Base-by-base conservation (phyloP, 192 early-diverging fungal genomes). In the Ambispora gerdemannii region DNA sequence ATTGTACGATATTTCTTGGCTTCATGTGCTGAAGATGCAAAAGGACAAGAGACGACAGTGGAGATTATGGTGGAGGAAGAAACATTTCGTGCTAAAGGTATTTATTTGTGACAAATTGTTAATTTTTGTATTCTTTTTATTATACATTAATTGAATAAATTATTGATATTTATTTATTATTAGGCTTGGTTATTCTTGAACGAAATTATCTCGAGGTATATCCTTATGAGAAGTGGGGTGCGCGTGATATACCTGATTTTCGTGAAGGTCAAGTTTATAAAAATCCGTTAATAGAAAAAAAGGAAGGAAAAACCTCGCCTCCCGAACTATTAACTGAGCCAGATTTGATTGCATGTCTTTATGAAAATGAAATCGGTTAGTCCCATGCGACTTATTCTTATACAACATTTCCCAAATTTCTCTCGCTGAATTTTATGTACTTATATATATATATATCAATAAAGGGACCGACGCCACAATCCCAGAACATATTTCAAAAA, bases 391-490 rank as follows among this genome's bases (percentile, higher is more conserved):
- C 6, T 22, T 35, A 10, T 10, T 47, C 8, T 50, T 65, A 4
- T 7, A 32, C n/a, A 31, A 31, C 19, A 20, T 68, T 19, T 24
- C 24, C 7, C 3, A n/a, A 38, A 8, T 33, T 27, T 30, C n/a
- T 3, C 32, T 22, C n/a, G 50, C n/a, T 20, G 1, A 56, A 17
- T 17, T n/a, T 43, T 24, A 53, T 30, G 20, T 47, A 8, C 38
- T 56, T 36, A 2, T 34, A 27, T 15, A 7, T 22, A 58, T 43
- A 58, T 67, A 52, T 69, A 27, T 11, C 25, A 31, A 3, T 58
- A 32, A 64, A 90, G 89, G 95, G 15, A 99, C 97, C 4, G 97
- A 99, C 76, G 96, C 97, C 0, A 99, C 95, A 0, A 97, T 98
- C 32, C 90, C 90, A 7, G 91, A 96, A 34, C 96, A 98, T 63